Evolutionary conservation across 1,284 basidiomycete species (phyloP).

Genomic region (Austroboletus niveus): DNA sequence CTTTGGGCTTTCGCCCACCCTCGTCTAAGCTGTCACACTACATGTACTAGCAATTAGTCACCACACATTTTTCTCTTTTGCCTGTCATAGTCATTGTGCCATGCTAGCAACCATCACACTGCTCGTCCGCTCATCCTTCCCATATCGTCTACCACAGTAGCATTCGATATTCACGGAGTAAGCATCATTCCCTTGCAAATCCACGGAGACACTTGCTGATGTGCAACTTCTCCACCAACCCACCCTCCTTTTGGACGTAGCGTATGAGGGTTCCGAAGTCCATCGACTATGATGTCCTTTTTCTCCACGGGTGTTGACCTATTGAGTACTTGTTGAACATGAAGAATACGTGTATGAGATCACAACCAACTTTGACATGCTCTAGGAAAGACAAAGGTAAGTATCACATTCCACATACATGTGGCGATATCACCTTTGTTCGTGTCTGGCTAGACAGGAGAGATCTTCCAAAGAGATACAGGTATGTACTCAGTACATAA

Average conservation of each 20-base stretch:
- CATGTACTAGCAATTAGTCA: no score
- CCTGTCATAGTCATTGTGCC: no score
- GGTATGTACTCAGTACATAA: background rate
- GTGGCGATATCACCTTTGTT: conserved; percentile 1
- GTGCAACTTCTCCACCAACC: conserved; percentile 14
- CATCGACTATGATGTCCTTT: conserved; percentile 37
- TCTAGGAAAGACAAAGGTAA: background rate
- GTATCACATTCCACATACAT: background rate
- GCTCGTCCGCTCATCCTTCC: no score
- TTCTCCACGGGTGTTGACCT: conserved; percentile 28
- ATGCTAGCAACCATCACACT: no score
- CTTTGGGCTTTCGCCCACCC: no score
- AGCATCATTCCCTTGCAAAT: background rate
- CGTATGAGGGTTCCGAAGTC: conserved; percentile 21
- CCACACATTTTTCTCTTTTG: no score
- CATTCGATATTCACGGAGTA: no score
- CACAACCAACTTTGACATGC: conserved; percentile 28
- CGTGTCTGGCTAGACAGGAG: conserved; percentile 2
- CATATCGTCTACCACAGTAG: no score
- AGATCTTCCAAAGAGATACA: background rate
- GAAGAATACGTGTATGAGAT: conserved; percentile 44
- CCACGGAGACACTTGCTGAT: conserved; percentile 9
- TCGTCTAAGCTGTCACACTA: no score
- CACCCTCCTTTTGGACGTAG: conserved; percentile 14
- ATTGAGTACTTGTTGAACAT: conserved; percentile 43